These are phyloP conservation scores for Echinochloa phyllopogon DNA, from an alignment of 176 grass and related monocot species.

Conservation along the genomic window DNA sequence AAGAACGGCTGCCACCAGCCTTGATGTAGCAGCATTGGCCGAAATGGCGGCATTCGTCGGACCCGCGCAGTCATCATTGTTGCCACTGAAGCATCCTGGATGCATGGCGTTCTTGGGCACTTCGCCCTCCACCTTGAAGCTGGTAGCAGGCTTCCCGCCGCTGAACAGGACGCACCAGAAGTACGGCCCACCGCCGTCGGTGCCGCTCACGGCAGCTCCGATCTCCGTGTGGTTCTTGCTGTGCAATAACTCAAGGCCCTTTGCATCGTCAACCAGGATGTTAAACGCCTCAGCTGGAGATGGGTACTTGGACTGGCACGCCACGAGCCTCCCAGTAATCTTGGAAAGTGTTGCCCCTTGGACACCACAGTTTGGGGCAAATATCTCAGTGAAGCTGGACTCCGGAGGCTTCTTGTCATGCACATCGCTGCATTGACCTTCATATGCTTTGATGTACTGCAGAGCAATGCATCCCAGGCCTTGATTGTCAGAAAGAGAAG, in stretches of 20 bases:
- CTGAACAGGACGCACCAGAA: conserved; percentile 96
- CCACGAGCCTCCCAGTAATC: conserved; percentile 81
- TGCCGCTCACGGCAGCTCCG: conserved; percentile 73
- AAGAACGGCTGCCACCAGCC: conserved; percentile 35
- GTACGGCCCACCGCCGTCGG: conserved; percentile 59
- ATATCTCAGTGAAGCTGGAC: conserved; percentile 66
- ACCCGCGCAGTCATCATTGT: conserved; percentile 70
- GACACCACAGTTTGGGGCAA: conserved; percentile 82
- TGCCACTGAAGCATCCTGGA: conserved; percentile 88
- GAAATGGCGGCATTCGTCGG: conserved; percentile 22
- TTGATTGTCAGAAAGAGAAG: conserved; percentile 63
- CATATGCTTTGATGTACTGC: conserved; percentile 87
- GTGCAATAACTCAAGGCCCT: conserved; percentile 66
- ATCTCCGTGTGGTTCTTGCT: conserved; percentile 82
- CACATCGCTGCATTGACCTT: conserved; percentile 72
- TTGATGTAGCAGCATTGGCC: neutral
- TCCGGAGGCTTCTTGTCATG: conserved; percentile 74
- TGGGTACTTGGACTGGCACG: conserved; percentile 70
- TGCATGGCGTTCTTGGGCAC: conserved; percentile 63
- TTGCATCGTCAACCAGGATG: conserved; percentile 60
- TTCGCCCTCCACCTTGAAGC: conserved; percentile 74
- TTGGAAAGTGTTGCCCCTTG: conserved; percentile 62
- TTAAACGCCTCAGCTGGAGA: conserved; percentile 57
- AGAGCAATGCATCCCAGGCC: conserved; percentile 91
- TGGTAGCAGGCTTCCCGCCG: conserved; percentile 64